Evolutionary conservation across 306 rosid genomes (phyloP).

Genomic region (Styphnolobium japonicum): DNA sequence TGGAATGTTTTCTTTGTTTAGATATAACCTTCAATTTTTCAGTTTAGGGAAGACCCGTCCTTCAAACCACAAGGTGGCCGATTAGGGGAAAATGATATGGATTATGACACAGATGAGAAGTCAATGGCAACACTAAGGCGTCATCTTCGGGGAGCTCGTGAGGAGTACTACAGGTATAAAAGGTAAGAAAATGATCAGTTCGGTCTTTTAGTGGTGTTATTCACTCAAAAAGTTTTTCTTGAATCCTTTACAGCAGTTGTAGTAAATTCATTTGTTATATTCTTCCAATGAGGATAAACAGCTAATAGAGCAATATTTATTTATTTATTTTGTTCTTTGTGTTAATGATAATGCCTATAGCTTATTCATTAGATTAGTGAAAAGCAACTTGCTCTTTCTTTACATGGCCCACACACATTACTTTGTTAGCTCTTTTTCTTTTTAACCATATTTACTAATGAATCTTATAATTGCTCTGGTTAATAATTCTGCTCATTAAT

Average conservation of each 20-base stretch:
- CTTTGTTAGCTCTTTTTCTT: background rate
- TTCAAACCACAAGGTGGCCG: conserved; percentile 95
- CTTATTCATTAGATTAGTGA: background rate
- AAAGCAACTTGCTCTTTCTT: background rate
- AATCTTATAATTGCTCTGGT: conserved; percentile 2
- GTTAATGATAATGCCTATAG: conserved; percentile 3
- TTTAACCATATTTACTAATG: background rate
- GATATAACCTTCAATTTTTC: conserved; percentile 26
- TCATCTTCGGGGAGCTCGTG: conserved; percentile 84
- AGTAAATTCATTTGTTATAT: conserved; percentile 13
- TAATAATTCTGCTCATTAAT: background rate
- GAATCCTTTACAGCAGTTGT: background rate
- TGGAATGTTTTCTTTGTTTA: conserved; percentile 19
- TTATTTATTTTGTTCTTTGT: background rate
- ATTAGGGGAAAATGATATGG: conserved; percentile 93
- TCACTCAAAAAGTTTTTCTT: background rate
- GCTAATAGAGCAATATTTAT: background rate
- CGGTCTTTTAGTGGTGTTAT: background rate
- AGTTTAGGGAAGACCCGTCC: conserved; percentile 88
- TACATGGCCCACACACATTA: background rate
- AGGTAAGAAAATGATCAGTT: conserved; percentile 51
- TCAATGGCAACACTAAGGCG: conserved; percentile 94
- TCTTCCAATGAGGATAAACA: background rate
- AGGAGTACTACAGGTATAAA: conserved; percentile 83
- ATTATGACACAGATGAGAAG: conserved; percentile 95